phyloP scores from a whole-genome alignment of 768 basidiomycete genomes.

The Harrya chromipes region DNA sequence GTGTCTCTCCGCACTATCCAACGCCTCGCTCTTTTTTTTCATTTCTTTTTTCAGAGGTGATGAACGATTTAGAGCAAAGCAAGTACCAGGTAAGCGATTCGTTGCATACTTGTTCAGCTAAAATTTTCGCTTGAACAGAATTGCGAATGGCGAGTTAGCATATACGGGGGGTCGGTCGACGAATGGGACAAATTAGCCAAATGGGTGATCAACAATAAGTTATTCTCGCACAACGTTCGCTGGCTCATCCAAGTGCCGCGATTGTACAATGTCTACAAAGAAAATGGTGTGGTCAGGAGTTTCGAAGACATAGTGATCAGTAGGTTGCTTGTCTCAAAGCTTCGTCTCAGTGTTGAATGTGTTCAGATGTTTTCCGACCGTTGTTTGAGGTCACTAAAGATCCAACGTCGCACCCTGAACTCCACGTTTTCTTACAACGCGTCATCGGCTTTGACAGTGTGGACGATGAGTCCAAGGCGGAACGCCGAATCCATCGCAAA shows the following conservation, averaged over 20 bases:
- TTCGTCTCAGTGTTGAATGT: background rate
- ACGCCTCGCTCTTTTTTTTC: background rate
- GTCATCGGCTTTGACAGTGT: constrained; percentile 98
- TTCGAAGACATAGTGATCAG: constrained; percentile 92
- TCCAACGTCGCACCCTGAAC: constrained; percentile 84
- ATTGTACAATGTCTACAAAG: constrained; percentile 93
- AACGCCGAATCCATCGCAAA: constrained; percentile 88
- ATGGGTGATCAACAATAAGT: constrained; percentile 93
- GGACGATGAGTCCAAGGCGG: constrained; percentile 95
- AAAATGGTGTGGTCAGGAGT: constrained; percentile 73
- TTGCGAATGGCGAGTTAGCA: constrained; percentile 95
- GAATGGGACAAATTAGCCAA: constrained; percentile 99
- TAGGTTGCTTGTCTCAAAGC: constrained; percentile 39
- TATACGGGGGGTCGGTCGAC: constrained; percentile 77
- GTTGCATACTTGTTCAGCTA: background rate
- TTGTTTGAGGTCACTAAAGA: constrained; percentile 96
- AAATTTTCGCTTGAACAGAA: constrained; percentile 46
- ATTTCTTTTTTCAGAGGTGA: constrained; percentile 63
- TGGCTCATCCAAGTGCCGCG: constrained; percentile 98
- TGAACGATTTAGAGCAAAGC: constrained; percentile 96
- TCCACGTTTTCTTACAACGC: constrained; percentile 93
- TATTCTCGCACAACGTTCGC: constrained; percentile 94
- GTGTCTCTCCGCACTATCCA: background rate
- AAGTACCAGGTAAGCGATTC: constrained; percentile 80
- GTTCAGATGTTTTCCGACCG: constrained; percentile 83